phyloP scores from a whole-genome alignment of 257 asterid genomes.

The Paulownia fortunei region DNA sequence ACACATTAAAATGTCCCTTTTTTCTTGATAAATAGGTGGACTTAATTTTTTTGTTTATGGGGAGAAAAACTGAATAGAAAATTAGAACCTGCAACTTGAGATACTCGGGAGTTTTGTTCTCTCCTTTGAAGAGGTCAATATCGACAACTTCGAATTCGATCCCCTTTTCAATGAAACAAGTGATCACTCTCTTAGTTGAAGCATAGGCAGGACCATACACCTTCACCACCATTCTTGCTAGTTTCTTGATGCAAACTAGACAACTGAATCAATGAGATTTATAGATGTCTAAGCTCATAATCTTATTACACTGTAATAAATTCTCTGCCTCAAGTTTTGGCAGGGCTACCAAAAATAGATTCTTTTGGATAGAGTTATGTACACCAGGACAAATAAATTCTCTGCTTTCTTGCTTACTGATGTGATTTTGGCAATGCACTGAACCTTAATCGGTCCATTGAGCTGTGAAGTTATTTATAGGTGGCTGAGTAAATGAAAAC shows the following conservation, averaged over 20 bases:
- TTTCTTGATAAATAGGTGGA: background rate
- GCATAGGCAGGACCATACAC: constrained; percentile 39
- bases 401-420: too few species aligned
- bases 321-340: too few species aligned
- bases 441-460: too few species aligned
- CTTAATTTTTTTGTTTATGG: background rate
- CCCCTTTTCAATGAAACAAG: constrained; percentile 36
- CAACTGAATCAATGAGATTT: background rate
- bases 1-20: background rate
- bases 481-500: too few species aligned
- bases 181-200: constrained; percentile 31
- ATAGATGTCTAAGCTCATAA: too few species aligned
- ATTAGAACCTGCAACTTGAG: constrained; percentile 35
- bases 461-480: too few species aligned
- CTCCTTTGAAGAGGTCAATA: constrained; percentile 32
- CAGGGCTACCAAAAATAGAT: too few species aligned
- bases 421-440: too few species aligned
- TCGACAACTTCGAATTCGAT: constrained; percentile 36
- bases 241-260: background rate
- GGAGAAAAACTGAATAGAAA: background rate
- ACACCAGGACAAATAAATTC: too few species aligned
- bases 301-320: too few species aligned
- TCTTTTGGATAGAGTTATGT: too few species aligned
- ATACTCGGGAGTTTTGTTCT: constrained; percentile 25
- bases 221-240: constrained; percentile 47